A percentile compares a stretch with the other conserved stretches of the same genome.
Conservation (phyloP, 2,329 filamentous ascomycete genomes). For the Pyrenophora teres region DNA sequence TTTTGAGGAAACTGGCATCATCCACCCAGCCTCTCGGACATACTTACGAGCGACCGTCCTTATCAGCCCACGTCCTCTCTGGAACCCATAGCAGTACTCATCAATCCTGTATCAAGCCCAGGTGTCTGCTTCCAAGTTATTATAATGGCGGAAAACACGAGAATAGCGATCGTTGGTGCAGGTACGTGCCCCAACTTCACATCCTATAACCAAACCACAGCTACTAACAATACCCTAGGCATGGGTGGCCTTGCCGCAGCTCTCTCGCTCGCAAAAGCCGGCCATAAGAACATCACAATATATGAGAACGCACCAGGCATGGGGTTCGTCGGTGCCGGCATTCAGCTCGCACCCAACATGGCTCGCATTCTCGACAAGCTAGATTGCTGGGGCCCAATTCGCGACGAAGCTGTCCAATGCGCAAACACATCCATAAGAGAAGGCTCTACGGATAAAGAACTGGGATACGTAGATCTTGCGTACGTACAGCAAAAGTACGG, state of each 20-base stretch:
- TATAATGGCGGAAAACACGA: constrained; percentile 36
- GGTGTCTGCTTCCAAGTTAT: neutral
- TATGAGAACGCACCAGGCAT: constrained; percentile 75
- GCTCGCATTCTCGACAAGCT: constrained; percentile 73
- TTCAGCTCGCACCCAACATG: constrained; percentile 84
- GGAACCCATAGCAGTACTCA: too few relatives aligned
- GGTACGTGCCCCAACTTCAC: constrained; percentile 19
- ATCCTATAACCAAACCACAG: neutral
- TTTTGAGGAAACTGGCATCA: too few relatives aligned
- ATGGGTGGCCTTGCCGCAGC: constrained; percentile 79
- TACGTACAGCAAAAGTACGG: constrained; percentile 71
- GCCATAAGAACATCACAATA: constrained; percentile 73
- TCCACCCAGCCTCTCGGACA: too few relatives aligned
- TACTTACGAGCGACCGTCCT: too few relatives aligned
- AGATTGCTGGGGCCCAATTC: constrained; percentile 74
- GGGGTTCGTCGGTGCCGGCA: constrained; percentile 83
- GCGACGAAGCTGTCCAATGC: constrained; percentile 71
- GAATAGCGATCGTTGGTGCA: constrained; percentile 43
- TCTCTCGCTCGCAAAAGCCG: constrained; percentile 74
- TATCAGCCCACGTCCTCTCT: too few relatives aligned
- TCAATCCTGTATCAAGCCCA: neutral
- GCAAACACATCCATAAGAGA: constrained; percentile 74
- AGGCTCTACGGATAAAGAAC: constrained; percentile 69
- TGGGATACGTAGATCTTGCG: constrained; percentile 70
- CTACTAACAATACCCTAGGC: constrained; percentile 53